Evolutionary conservation across 73 alveolate genomes (phyloP), one percentile per base, ranked within the genome.

Genomic region (Paramecium caudatum): DNA sequence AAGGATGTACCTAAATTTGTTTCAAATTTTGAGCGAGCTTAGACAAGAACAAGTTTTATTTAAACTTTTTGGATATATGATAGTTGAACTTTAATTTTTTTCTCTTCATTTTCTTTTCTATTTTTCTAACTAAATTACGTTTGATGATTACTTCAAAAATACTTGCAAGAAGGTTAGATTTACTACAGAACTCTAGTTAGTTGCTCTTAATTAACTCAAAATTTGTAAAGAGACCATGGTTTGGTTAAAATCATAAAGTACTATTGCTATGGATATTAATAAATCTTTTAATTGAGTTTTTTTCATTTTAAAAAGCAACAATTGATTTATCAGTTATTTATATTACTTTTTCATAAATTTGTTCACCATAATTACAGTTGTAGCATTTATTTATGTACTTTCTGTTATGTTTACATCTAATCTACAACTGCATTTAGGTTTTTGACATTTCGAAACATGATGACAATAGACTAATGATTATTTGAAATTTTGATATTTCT

Each of bases 1-100:
- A 55, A 43, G 41, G 80, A 55, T 55, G 80, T 55, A 27, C 80
- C 80, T 55, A 55, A 55, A 23, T 55, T 55, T 5, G 80, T 43
- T 21, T 55, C 80, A 55, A 55, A 55, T 55, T 55, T 55, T 10
- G 30, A 27, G 10, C 80, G 23, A 27, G 80, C 23, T 55, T 55
- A 23, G 10, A 27, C 23, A 27, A 55, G 30, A 1, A 55, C 80
- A 10, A 55, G 21, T 7, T 55, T 55, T 55, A 55, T 55, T 8
- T 55, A 10, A 3, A 55, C 37, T 43, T 55, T 10, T 55, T 55
- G 46, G 4, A 55, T 55, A 55, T 16, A 27, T 55, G 80, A 55
- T 7, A 55, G 17, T 17, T 27, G 10, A 27, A 55, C 30, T 55
- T 43, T 55, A 10, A 55, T 23, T 21, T 55, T 55, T 1, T 37